Conservation (phyloP, 31 red algal species). For the Odonthalia washingtoniensis region DNA sequence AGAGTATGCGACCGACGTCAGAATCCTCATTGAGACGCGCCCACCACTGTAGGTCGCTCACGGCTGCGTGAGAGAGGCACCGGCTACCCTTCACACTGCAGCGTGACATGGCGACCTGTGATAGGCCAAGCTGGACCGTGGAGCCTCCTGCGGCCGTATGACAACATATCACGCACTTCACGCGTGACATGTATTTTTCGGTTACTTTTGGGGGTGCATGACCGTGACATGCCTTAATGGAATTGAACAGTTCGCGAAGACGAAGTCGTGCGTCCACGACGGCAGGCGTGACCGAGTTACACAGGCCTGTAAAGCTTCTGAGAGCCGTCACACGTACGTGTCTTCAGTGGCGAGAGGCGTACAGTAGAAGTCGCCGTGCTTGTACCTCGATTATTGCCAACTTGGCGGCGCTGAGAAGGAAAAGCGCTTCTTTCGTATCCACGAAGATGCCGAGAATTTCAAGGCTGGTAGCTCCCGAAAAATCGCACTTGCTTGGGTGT, state of each 20-base stretch:
- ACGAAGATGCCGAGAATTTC: slow-evolving; percentile 53
- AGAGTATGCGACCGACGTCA: neutral
- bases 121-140: neutral
- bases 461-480: slow-evolving; percentile 18
- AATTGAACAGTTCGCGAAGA: slow-evolving; percentile 42
- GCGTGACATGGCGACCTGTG: too few species aligned
- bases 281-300: slow-evolving; percentile 19
- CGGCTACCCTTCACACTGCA: neutral
- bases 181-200: neutral
- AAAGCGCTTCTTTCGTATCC: slow-evolving; percentile 5
- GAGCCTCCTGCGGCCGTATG: neutral
- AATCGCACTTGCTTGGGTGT: slow-evolving; percentile 40
- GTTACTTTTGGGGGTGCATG: too few species aligned
- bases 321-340: slow-evolving; percentile 27
- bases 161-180: neutral
- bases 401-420: slow-evolving; percentile 21
- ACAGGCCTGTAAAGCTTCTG: slow-evolving; percentile 36
- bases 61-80: slow-evolving; percentile 26
- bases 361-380: slow-evolving; percentile 23
- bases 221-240: slow-evolving; percentile 4
- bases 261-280: slow-evolving; percentile 41
- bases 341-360: slow-evolving; percentile 15
- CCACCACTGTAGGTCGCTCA: slow-evolving; percentile 37
- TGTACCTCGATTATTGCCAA: slow-evolving; percentile 17
- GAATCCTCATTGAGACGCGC: slow-evolving; percentile 1